phyloP scores from a whole-genome alignment of 2,329 filamentous ascomycete genomes.

The Amauroascus niger region DNA sequence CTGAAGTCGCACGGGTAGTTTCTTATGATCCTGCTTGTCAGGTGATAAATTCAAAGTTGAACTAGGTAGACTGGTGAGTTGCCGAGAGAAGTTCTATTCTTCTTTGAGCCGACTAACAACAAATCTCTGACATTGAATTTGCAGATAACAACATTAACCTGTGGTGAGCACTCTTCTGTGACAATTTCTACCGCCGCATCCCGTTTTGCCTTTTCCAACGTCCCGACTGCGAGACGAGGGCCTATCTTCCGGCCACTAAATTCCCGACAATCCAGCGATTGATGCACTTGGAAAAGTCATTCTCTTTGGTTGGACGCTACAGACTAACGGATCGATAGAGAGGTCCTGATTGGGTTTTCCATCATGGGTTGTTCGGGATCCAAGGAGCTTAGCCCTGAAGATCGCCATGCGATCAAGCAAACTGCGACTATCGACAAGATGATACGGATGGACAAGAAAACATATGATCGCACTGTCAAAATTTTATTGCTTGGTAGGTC shows the following conservation, averaged over 20 bases:
- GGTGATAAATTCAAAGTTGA: neutral
- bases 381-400: conserved; percentile 31
- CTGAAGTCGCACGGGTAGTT: neutral
- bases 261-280: no score
- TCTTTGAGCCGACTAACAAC: neutral
- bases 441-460: conserved; percentile 80
- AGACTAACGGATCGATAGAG: neutral
- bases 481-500: conserved; percentile 76
- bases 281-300: no score
- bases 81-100: neutral
- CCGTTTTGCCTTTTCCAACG: no score
- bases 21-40: neutral
- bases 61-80: neutral
- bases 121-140: neutral
- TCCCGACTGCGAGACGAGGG: no score
- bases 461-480: conserved; percentile 79
- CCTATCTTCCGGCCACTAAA: no score
- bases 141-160: neutral
- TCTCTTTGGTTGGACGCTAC: neutral
- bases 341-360: neutral
- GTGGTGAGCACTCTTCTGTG: neutral
- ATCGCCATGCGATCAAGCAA: conserved; percentile 35
- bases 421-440: conserved; percentile 70
- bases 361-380: conserved; percentile 39
- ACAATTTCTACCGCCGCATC: no score